Evolutionary conservation across 495 filamentous ascomycete species (phyloP).

Genomic region (Annulohypoxylon nitens): DNA sequence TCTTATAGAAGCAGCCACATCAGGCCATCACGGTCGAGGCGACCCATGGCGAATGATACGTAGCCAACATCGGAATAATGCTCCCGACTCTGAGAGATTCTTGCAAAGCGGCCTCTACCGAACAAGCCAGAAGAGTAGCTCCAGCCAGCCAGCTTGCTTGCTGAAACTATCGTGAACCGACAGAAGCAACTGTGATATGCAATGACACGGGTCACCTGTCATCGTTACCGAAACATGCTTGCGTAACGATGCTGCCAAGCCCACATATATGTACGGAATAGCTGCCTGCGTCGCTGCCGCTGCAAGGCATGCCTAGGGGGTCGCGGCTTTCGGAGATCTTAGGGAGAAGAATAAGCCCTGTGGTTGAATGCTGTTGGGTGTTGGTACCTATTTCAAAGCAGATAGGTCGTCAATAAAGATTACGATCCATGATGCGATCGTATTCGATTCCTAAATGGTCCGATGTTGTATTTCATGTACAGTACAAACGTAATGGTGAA

Average conservation of each 20-base stretch:
- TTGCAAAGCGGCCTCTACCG: slow-evolving; percentile 6
- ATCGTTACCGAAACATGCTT: slow-evolving; percentile 38
- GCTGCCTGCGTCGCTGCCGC: slow-evolving; percentile 30
- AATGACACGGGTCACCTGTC: slow-evolving; percentile 42
- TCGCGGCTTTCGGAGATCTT: slow-evolving; percentile 45
- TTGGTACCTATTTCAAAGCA: slow-evolving; percentile 23
- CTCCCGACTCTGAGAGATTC: slow-evolving; percentile 12
- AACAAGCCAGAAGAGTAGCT: slow-evolving; percentile 6
- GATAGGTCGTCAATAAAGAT: slow-evolving; percentile 20
- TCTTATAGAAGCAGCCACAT: slow-evolving; percentile 43
- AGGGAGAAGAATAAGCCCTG: slow-evolving; percentile 23
- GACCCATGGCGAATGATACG: slow-evolving; percentile 16
- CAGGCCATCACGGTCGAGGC: slow-evolving; percentile 37
- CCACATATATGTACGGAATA: slow-evolving; percentile 41
- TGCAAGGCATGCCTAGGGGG: slow-evolving; percentile 34
- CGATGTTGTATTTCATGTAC: slow-evolving; percentile 34
- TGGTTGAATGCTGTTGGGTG: slow-evolving; percentile 27
- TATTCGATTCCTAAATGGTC: slow-evolving; percentile 38
- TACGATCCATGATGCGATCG: slow-evolving; percentile 21
- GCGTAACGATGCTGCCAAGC: slow-evolving; percentile 32
- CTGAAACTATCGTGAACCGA: slow-evolving; percentile 23
- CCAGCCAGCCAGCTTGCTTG: not conserved
- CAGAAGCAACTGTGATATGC: slow-evolving; percentile 31
- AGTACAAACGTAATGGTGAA: slow-evolving; percentile 30
- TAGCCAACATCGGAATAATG: slow-evolving; percentile 23